Percentiles rank a stretch among this genome's conserved stretches.
These are phyloP conservation scores for Cantharellus anzutake DNA, from an alignment of 768 basidiomycete genomes.

Conservation along the genomic window DNA sequence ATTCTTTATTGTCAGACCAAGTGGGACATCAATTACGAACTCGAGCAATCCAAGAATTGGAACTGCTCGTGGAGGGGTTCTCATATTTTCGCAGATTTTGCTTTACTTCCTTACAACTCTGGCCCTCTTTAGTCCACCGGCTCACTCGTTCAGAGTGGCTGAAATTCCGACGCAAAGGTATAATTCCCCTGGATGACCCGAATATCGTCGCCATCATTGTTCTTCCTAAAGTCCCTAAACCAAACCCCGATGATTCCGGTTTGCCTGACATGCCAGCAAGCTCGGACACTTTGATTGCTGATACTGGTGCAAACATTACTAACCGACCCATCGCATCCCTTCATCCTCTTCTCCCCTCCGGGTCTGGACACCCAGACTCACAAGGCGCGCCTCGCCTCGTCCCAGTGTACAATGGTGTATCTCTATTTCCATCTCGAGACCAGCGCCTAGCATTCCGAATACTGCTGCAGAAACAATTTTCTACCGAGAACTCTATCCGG, in stretches of 20 bases:
- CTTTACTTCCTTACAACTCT: too few relatives aligned
- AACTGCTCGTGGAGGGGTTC: conserved; percentile 32
- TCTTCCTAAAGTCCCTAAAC: too few relatives aligned
- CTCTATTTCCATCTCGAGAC: conserved; percentile 39
- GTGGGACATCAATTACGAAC: conserved; percentile 48
- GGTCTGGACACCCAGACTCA: conserved; percentile 17
- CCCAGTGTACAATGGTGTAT: conserved; percentile 50
- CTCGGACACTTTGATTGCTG: too few relatives aligned
- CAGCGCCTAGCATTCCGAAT: conserved; percentile 24
- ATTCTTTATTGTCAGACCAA: conserved; percentile 32
- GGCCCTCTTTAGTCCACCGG: conserved; percentile 29
- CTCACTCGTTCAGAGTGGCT: conserved; percentile 44
- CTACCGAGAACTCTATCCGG: conserved; percentile 17
- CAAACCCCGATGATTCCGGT: too few relatives aligned
- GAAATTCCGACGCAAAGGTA: too few relatives aligned
- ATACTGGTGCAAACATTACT: too few relatives aligned
- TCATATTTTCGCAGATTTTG: neutral
- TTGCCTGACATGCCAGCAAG: too few relatives aligned
- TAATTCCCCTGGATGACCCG: too few relatives aligned
- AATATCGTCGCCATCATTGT: too few relatives aligned
- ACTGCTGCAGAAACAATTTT: neutral
- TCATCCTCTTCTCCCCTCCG: conserved; percentile 5
- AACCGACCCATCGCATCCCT: too few relatives aligned
- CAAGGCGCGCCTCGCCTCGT: conserved; percentile 13
- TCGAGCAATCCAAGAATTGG: conserved; percentile 57